Percentiles rank a stretch among this genome's conserved stretches.
Conservation (phyloP, 306 rosid genomes). For the Mucuna pruriens region DNA sequence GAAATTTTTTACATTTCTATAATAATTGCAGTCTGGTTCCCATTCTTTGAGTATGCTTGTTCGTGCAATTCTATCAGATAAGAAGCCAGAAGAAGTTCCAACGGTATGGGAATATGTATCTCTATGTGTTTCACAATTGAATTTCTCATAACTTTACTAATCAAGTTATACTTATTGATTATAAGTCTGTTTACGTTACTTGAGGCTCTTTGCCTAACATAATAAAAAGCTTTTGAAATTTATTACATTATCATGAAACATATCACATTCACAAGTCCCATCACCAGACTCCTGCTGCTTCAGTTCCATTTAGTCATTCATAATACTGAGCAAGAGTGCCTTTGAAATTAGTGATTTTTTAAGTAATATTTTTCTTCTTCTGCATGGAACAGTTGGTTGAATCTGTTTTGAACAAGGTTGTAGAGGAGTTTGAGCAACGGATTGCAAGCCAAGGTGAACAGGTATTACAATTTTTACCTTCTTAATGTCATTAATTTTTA, state of each 20-base stretch:
- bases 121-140: not conserved
- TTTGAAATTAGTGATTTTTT: slow-evolving; percentile 15
- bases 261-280: not conserved
- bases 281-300: not conserved
- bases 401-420: slow-evolving; percentile 83
- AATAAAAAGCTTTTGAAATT: slow-evolving; percentile 7
- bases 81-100: slow-evolving; percentile 94
- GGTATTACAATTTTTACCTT: slow-evolving; percentile 51
- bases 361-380: slow-evolving; percentile 36
- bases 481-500: not conserved
- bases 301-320: not conserved
- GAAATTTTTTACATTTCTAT: slow-evolving; percentile 16
- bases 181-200: not conserved
- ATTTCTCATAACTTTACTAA: slow-evolving; percentile 17
- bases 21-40: slow-evolving; percentile 60
- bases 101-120: slow-evolving; percentile 53
- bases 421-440: slow-evolving; percentile 86
- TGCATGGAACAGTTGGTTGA: slow-evolving; percentile 82
- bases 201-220: not conserved
- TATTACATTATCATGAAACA: not conserved
- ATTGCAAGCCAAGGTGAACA: slow-evolving; percentile 65
- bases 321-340: slow-evolving; percentile 15
- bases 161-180: not conserved
- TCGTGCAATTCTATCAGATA: slow-evolving; percentile 70
- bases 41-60: slow-evolving; percentile 75